Percentiles rank a stretch among this genome's conserved stretches.
These are phyloP conservation scores for Albugo laibachii DNA, from an alignment of 352 stramenopile species.

Conservation along the genomic window DNA sequence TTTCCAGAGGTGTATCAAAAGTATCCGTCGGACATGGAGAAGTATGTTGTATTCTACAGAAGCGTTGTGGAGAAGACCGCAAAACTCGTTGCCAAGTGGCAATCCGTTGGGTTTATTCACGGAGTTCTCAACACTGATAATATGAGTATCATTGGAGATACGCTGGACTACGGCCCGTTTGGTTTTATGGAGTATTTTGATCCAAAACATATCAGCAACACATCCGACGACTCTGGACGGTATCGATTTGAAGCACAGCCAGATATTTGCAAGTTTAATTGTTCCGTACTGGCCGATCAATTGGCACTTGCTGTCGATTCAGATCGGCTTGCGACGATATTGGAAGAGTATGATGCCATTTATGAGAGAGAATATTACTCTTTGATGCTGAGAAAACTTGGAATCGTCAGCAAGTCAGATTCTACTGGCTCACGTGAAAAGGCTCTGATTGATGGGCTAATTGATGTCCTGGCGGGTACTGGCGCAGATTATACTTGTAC, in stretches of 20 bases:
- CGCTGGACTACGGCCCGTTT: constrained; percentile 85
- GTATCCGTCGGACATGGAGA: constrained; percentile 2
- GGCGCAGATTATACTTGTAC: constrained; percentile 58
- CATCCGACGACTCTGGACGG: constrained; percentile 51
- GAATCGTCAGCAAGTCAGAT: constrained; percentile 16
- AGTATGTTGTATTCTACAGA: constrained; percentile 29
- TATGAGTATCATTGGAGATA: constrained; percentile 80
- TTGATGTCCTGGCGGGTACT: constrained; percentile 34
- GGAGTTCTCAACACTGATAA: constrained; percentile 88
- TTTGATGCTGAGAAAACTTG: constrained; percentile 48
- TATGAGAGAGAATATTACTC: constrained; percentile 37
- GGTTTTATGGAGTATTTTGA: constrained; percentile 87
- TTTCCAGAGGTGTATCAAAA: constrained; percentile 22
- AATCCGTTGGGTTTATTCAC: constrained; percentile 78
- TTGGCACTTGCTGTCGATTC: constrained; percentile 24
- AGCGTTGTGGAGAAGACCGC: constrained; percentile 59
- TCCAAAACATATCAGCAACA: constrained; percentile 59
- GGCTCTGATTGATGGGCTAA: constrained; percentile 23
- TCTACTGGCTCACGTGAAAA: constrained; percentile 14
- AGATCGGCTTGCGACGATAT: constrained; percentile 11
- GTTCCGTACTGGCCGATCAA: constrained; percentile 38
- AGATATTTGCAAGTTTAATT: constrained; percentile 78
- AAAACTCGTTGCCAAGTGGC: constrained; percentile 63
- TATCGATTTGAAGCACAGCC: constrained; percentile 73
- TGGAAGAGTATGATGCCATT: constrained; percentile 18